Conservation (phyloP, 2,329 filamentous ascomycete genomes). For the Chalaropsis ovoidea region DNA sequence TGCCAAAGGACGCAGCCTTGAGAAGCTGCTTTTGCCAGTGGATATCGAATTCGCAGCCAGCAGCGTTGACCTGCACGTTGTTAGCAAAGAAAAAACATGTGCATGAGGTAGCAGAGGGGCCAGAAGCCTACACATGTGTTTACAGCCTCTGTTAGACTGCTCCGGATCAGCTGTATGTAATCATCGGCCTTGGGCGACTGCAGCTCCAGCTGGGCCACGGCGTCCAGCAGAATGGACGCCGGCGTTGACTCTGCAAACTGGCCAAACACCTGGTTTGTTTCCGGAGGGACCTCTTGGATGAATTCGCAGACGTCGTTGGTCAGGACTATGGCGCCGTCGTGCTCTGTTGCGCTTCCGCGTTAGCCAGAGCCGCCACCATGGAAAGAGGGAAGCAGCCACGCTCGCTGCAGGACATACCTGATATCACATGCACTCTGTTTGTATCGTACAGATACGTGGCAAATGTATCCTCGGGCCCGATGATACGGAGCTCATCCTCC, state of each 20-base stretch:
- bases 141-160: conserved; percentile 81
- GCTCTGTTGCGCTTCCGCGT: conserved; percentile 39
- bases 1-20: conserved; percentile 95
- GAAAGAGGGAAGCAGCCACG: conserved; percentile 22
- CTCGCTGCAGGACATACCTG: conserved; percentile 46
- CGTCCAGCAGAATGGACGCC: conserved; percentile 86
- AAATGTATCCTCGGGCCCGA: conserved; percentile 71
- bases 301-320: conserved; percentile 96
- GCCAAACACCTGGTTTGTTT: conserved; percentile 80
- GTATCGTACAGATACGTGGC: conserved; percentile 80
- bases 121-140: conserved; percentile 56
- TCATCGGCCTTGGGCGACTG: conserved; percentile 96
- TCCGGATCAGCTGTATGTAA: conserved; percentile 86
- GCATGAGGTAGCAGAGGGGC: neutral
- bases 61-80: conserved; percentile 53
- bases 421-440: conserved; percentile 75
- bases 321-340: conserved; percentile 79
- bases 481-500: conserved; percentile 94
- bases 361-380: neutral
- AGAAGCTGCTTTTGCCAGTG: conserved; percentile 92
- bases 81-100: conserved; percentile 5
- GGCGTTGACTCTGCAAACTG: conserved; percentile 80
- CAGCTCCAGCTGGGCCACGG: conserved; percentile 78
- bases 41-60: conserved; percentile 79
- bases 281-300: conserved; percentile 80